Evolutionary conservation across 768 basidiomycete genomes (phyloP).

Genomic region (Hericium coralloides): DNA sequence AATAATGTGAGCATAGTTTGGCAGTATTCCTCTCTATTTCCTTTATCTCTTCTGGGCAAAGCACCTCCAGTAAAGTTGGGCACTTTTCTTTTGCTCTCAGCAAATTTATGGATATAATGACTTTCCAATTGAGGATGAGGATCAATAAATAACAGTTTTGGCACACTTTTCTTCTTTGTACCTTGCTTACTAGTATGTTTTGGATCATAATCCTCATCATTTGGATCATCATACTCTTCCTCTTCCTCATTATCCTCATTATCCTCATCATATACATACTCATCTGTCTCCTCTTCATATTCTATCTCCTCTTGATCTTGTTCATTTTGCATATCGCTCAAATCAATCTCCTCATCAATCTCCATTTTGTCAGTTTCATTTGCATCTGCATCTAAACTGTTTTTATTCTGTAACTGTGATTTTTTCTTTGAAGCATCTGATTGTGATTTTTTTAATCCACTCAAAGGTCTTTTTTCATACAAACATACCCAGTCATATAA

Average conservation of each 20-base stretch:
- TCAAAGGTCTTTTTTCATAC: not conserved
- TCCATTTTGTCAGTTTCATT: not conserved
- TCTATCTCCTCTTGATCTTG: not conserved
- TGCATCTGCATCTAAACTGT: not conserved
- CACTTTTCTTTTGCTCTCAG: conserved; percentile 4
- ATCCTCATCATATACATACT: not conserved
- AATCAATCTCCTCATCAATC: not conserved
- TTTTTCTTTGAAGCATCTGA: not conserved
- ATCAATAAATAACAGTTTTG: conserved; percentile 5
- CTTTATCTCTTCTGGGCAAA: conserved; percentile 21
- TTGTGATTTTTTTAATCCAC: not conserved
- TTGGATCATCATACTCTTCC: not conserved
- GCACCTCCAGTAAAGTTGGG: conserved; percentile 23
- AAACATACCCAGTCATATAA: conserved; percentile 21
- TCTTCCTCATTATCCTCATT: not conserved
- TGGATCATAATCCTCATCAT: not conserved
- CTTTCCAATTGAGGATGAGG: conserved; percentile 18
- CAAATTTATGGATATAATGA: conserved; percentile 13
- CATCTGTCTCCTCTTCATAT: not conserved
- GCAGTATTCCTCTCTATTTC: conserved; percentile 13
- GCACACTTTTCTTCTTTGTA: not conserved
- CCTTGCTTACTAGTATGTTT: not conserved
- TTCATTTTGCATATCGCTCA: not conserved
- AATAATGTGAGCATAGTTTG: conserved; percentile 12
- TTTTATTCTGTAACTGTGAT: not conserved